Evolutionary conservation across 225 moss, liverwort and hornwort genomes (phyloP).

Genomic region (Polytrichum formosum): DNA sequence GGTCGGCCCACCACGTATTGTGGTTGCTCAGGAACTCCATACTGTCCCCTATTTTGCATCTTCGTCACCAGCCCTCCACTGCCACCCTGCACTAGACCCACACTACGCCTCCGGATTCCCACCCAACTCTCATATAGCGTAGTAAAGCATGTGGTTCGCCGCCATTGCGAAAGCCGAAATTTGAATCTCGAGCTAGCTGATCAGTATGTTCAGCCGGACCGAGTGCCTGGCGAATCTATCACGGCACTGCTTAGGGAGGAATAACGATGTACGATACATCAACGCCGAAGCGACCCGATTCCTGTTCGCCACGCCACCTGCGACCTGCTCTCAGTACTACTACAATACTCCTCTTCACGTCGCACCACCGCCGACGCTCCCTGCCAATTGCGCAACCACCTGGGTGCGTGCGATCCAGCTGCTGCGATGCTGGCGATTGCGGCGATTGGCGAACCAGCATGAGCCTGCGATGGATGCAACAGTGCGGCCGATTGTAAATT

Average conservation of each 20-base stretch:
- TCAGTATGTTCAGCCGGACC: conserved; percentile 12
- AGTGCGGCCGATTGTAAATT: no score
- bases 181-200: conserved; percentile 1
- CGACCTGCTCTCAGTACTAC: no score
- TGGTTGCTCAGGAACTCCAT: conserved; percentile 76
- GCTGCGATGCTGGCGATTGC: no score
- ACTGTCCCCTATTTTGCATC: conserved; percentile 84
- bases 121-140: conserved; percentile 6
- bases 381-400: no score
- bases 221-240: conserved; percentile 10
- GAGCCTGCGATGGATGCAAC: no score
- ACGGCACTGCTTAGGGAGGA: conserved; percentile 14
- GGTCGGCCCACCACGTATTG: conserved; percentile 83
- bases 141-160: conserved; percentile 16
- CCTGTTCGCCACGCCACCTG: no score
- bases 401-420: no score
- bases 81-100: not conserved
- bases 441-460: no score
- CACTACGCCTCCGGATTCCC: not conserved
- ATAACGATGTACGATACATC: conserved; percentile 15
- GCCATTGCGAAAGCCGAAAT: conserved; percentile 7
- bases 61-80: not conserved
- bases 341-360: no score
- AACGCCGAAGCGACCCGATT: conserved; percentile 3
- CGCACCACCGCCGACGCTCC: no score